Evolutionary conservation across 2,329 filamentous ascomycete species (phyloP).

Genomic region (Pseudocercospora eumusae): DNA sequence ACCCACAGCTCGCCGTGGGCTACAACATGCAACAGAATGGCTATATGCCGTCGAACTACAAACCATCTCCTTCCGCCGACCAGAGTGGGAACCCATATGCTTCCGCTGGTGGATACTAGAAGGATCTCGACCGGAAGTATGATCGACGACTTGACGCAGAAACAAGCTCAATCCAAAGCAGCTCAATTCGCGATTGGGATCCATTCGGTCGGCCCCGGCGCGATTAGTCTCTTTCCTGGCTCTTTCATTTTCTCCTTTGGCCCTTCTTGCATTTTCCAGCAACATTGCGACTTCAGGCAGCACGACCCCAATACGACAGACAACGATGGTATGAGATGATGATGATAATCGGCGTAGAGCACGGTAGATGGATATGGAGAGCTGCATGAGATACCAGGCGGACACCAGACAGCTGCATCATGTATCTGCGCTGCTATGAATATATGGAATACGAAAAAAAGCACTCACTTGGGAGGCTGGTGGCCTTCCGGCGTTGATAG

Average conservation of each 20-base stretch:
- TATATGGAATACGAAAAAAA: constrained; percentile 6
- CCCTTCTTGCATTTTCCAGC: constrained; percentile 6
- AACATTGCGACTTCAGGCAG: constrained; percentile 11
- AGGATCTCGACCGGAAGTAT: constrained; percentile 12
- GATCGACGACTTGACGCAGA: constrained; percentile 4
- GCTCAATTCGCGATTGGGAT: constrained; percentile 6
- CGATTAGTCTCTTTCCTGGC: not conserved
- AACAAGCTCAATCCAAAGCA: not conserved
- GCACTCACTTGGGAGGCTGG: not conserved
- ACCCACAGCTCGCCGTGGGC: constrained; percentile 35
- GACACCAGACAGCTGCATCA: constrained; percentile 9
- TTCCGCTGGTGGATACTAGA: constrained; percentile 20
- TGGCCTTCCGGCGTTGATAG: not conserved
- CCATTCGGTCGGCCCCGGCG: constrained; percentile 4
- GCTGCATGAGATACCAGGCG: constrained; percentile 21
- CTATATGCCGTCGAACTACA: constrained; percentile 12
- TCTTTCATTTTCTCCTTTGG: constrained; percentile 1
- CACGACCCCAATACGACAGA: constrained; percentile 11
- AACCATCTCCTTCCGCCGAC: constrained; percentile 30
- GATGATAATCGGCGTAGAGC: not conserved
- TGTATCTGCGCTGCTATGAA: constrained; percentile 11
- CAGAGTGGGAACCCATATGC: constrained; percentile 41
- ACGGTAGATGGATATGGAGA: constrained; percentile 7
- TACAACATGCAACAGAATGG: constrained; percentile 31
- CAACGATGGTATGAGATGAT: constrained; percentile 16